Evolutionary conservation across 495 filamentous ascomycete genomes (phyloP).

Genomic region (Tirmania nivea): DNA sequence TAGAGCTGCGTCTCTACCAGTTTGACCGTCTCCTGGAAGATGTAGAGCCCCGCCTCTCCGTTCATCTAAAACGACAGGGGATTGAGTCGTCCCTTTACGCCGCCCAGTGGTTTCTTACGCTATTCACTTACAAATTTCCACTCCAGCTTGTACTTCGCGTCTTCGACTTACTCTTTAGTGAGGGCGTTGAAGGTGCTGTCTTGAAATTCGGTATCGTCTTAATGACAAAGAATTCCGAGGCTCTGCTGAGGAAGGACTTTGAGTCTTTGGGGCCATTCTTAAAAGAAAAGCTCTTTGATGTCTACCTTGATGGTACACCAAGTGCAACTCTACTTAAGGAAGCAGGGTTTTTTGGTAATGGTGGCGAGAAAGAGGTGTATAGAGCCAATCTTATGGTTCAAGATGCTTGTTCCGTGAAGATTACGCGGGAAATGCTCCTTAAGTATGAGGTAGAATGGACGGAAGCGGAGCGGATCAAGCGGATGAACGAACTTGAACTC

Average conservation of each 20-base stretch:
- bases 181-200: slow-evolving; percentile 75
- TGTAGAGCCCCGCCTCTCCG: slow-evolving; percentile 79
- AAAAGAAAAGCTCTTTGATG: slow-evolving; percentile 85
- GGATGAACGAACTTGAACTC: slow-evolving; percentile 65
- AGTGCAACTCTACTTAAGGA: slow-evolving; percentile 74
- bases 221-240: slow-evolving; percentile 74
- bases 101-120: slow-evolving; percentile 95
- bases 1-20: slow-evolving; percentile 82
- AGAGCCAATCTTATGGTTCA: slow-evolving; percentile 80
- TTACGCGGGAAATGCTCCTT: slow-evolving; percentile 58
- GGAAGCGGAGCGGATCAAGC: slow-evolving; percentile 55
- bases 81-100: slow-evolving; percentile 87
- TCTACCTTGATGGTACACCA: slow-evolving; percentile 83
- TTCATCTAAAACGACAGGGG: slow-evolving; percentile 70
- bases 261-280: slow-evolving; percentile 61
- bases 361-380: slow-evolving; percentile 87
- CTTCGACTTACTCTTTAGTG: slow-evolving; percentile 88
- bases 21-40: slow-evolving; percentile 92
- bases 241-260: slow-evolving; percentile 85
- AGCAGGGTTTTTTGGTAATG: slow-evolving; percentile 90
- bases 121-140: slow-evolving; percentile 98
- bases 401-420: slow-evolving; percentile 76
- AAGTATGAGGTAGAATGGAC: slow-evolving; percentile 78
- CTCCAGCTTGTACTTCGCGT: slow-evolving; percentile 88
- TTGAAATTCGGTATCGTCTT: slow-evolving; percentile 83